phyloP scores from a whole-genome alignment of 257 asterid species.

The Fraxinus quadrangulata region DNA sequence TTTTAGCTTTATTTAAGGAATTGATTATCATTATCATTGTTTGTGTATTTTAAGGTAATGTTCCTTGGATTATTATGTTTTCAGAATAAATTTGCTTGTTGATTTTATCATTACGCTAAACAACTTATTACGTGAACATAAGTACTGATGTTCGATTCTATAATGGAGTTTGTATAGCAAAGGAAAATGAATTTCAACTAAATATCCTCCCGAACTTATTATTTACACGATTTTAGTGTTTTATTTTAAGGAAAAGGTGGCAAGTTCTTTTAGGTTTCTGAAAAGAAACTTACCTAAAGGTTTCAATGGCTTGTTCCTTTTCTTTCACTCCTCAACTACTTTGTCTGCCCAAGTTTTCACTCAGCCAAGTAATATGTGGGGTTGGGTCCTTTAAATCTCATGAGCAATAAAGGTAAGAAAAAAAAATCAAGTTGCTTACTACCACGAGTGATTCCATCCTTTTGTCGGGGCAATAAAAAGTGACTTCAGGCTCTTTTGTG shows the following conservation, averaged over 20 bases:
- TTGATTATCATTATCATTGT: neutral
- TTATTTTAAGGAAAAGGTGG: neutral
- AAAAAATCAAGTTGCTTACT: neutral
- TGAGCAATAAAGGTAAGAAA: neutral
- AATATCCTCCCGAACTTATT: neutral
- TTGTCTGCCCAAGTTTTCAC: constrained; percentile 6
- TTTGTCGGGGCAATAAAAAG: constrained; percentile 4
- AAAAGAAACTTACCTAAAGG: neutral
- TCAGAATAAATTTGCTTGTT: no score
- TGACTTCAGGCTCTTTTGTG: neutral
- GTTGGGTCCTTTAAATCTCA: neutral
- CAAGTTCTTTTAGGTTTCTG: neutral
- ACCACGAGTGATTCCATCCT: neutral
- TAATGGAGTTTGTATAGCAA: neutral
- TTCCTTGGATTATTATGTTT: neutral
- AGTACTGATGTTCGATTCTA: neutral
- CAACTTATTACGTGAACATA: no score
- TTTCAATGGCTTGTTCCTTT: constrained; percentile 2
- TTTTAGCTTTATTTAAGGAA: neutral
- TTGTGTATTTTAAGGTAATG: neutral
- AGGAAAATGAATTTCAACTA: neutral
- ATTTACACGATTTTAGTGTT: neutral
- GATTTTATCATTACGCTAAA: no score
- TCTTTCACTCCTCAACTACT: constrained; percentile 1
- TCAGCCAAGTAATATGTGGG: neutral